Base-by-base conservation (phyloP, 345 rosid genomes). In the Limnanthes douglasii region DNA sequence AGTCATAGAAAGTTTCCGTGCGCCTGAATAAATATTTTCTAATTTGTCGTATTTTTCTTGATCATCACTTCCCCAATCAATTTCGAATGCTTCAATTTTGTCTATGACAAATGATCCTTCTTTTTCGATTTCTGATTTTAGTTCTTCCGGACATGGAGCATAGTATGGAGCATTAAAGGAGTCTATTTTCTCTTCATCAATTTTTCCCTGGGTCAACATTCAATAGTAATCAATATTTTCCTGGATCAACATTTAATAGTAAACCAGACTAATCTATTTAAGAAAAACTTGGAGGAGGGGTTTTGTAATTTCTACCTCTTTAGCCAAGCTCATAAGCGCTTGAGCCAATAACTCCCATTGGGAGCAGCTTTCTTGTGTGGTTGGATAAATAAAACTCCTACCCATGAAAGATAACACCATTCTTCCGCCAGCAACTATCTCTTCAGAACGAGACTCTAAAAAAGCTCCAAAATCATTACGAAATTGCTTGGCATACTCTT, bases 81-180 rank as follows among this genome's bases (percentile, higher is more conserved):
- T 12, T 18, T 57, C 52, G 21, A 64, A 65, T 3, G 46, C 49
- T 51, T 80, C 78, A 3, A 85, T 28, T 3, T 55, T 56, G 50
- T 57, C 66, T 1, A 80, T 38, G 0, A 18, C n/a, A 50, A 80
- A 85, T 0, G 86, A 80, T 9, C 78, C 86, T 52, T 80, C 76
- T 32, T 46, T 63, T 14, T 64, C 54, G 18, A 74, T 53, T 33
- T 23, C 83, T 17, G 12, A 1, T 21, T 33, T 74, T 8, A 74
- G 19, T 45, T 85, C 93, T 34, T 77, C 86, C 0, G 47, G 32
- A 18, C 67, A 59, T 2, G 96, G 76, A 14, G 70, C 80, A 31
- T 86, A 86, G 54, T 63, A 86, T 1, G 96, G 96, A 5, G 69
- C 72, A 29, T 86, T 68, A 46, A 86, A 86, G 10, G 65, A 53